Percentiles rank a stretch among this genome's conserved stretches.
phyloP scores from a whole-genome alignment of 169 alveolate species.

The Toxoplasma gondii region DNA sequence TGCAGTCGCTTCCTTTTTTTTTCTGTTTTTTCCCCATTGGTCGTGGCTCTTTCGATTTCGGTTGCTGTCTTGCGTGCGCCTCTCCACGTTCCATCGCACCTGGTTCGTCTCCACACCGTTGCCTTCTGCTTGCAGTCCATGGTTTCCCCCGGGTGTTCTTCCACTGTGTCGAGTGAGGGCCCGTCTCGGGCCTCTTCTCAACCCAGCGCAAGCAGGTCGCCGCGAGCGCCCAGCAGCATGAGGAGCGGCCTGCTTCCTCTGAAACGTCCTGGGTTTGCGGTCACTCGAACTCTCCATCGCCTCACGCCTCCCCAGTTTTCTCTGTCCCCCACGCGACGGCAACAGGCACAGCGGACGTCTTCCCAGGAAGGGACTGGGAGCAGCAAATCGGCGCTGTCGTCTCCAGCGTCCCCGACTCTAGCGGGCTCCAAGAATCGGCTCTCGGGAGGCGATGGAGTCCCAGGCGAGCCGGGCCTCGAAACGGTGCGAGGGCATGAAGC shows the following conservation, averaged over 20 bases:
- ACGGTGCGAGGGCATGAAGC: not conserved
- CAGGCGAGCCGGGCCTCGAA: not conserved
- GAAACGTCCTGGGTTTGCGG: constrained; percentile 8
- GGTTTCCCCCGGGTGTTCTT: not conserved
- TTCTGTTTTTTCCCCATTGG: too few relatives aligned
- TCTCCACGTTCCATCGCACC: too few relatives aligned
- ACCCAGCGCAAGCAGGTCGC: not conserved
- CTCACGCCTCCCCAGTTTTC: constrained; percentile 35
- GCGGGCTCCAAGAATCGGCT: not conserved
- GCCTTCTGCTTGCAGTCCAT: not conserved
- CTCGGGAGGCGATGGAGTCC: not conserved
- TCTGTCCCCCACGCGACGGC: constrained; percentile 37
- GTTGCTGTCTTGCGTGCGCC: too few relatives aligned
- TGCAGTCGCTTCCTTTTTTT: too few relatives aligned
- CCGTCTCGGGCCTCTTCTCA: constrained; percentile 2
- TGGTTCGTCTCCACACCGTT: too few relatives aligned
- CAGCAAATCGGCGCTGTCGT: not conserved
- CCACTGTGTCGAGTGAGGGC: not conserved
- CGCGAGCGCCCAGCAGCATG: not conserved
- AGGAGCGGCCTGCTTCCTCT: not conserved
- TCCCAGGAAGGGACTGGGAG: not conserved
- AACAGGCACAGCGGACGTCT: not conserved
- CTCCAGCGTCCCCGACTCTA: not conserved
- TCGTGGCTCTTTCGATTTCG: not conserved
- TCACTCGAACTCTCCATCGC: constrained; percentile 11